Conservation (phyloP, 352 stramenopile genomes). For the Phytophthora syringae region DNA sequence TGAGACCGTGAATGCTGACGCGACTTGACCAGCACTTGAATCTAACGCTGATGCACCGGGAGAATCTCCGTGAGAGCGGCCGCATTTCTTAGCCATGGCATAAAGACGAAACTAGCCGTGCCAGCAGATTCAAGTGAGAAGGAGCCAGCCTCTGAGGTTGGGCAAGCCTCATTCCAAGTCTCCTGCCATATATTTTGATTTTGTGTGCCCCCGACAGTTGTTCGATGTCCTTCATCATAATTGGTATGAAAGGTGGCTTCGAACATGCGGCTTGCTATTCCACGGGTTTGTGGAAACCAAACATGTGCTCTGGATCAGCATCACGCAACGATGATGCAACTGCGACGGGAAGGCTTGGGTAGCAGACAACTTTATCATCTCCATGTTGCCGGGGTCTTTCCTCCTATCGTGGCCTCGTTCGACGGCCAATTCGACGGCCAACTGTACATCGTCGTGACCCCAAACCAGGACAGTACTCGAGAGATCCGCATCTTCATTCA, state of each 20-base stretch:
- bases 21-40: slow-evolving; percentile 4
- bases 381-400: too few species aligned
- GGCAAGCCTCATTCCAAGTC: too few species aligned
- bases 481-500: too few species aligned
- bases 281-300: not conserved
- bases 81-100: not conserved
- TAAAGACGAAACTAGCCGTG: not conserved
- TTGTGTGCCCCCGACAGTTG: not conserved
- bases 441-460: too few species aligned
- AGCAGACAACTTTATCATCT: not conserved
- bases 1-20: not conserved
- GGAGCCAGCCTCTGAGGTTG: too few species aligned
- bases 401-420: too few species aligned
- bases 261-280: not conserved
- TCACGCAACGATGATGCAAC: not conserved
- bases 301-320: too few species aligned
- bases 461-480: too few species aligned
- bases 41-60: not conserved
- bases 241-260: not conserved
- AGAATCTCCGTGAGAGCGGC: not conserved
- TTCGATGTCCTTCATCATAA: not conserved
- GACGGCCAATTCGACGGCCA: too few species aligned
- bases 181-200: not conserved
- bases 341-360: not conserved
- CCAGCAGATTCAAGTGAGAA: too few species aligned